These are phyloP conservation scores for Eucalyptus marginata DNA, from an alignment of 345 rosid genomes.

Conservation along the genomic window DNA sequence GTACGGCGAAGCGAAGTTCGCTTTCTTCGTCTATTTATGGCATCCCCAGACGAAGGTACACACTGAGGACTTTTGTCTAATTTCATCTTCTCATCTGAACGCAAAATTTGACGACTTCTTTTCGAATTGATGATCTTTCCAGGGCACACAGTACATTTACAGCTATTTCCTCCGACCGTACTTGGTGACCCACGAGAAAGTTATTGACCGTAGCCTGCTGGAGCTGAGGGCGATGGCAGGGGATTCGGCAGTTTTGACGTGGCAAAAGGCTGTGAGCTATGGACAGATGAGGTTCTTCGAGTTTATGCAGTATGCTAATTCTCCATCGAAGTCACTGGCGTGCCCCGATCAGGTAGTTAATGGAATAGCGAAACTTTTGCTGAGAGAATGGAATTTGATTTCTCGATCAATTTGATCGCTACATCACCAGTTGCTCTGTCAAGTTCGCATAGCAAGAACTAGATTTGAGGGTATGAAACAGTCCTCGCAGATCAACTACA, in stretches of 20 bases:
- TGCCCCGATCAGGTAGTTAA: conserved; percentile 28
- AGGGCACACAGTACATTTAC: conserved; percentile 59
- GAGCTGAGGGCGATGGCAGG: conserved; percentile 45
- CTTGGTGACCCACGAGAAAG: conserved; percentile 48
- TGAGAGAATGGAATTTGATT: not conserved
- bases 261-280: conserved; percentile 54
- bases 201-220: conserved; percentile 44
- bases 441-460: not conserved
- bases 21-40: conserved; percentile 69
- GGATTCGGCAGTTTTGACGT: conserved; percentile 23
- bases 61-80: not conserved
- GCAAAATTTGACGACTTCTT: not conserved
- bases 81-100: not conserved
- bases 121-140: not conserved
- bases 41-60: conserved; percentile 65
- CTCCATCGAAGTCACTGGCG: conserved; percentile 30
- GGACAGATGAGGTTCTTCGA: conserved; percentile 42
- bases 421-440: not conserved
- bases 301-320: conserved; percentile 35
- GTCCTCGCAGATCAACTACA: not conserved
- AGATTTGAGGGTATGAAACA: not conserved
- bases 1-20: conserved; percentile 78
- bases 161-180: conserved; percentile 37
- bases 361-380: not conserved
- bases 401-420: not conserved